phyloP scores from a whole-genome alignment of 331 rosid species.

The Malus hybrid region DNA sequence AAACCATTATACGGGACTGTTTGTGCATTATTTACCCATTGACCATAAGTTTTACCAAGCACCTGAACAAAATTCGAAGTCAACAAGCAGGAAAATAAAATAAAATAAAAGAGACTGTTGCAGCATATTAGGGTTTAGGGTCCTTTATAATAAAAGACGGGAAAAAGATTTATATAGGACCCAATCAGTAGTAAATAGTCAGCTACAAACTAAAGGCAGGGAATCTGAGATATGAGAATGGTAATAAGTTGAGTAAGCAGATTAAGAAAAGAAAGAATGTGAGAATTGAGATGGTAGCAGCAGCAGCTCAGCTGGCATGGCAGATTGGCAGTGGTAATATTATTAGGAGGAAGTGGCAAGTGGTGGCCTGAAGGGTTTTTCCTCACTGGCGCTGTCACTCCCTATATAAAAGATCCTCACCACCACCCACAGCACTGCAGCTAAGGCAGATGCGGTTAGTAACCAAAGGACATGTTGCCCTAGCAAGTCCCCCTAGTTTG shows the following conservation, averaged over 20 bases:
- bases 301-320: background rate
- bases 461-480: background rate
- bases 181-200: background rate
- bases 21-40: too few species aligned
- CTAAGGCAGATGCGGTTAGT: background rate
- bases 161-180: background rate
- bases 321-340: background rate
- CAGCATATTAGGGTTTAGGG: background rate
- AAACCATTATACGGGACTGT: too few species aligned
- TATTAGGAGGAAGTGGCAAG: background rate
- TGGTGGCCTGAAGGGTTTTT: background rate
- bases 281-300: background rate
- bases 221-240: background rate
- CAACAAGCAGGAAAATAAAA: background rate
- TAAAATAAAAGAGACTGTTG: background rate
- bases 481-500: background rate
- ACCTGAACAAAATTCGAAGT: background rate
- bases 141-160: background rate
- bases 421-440: background rate
- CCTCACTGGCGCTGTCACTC: background rate
- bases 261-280: background rate
- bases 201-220: background rate
- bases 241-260: background rate
- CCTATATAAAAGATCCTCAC: background rate
- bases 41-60: too few species aligned